Conservation (phyloP, 257 asterid genomes). For the Dorcoceras hygrometricum region DNA sequence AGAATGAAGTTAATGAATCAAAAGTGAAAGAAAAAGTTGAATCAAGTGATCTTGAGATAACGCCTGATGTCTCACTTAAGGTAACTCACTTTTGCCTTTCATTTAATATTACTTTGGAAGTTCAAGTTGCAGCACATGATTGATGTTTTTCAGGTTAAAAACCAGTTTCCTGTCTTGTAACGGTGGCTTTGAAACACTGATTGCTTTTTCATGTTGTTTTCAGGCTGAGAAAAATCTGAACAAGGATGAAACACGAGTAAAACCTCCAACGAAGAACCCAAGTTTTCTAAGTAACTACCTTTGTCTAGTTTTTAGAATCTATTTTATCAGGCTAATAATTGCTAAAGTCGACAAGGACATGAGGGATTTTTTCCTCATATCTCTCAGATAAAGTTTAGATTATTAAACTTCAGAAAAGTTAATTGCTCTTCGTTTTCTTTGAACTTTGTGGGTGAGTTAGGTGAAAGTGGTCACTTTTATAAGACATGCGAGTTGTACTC, state of each 20-base stretch:
- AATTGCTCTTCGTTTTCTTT: background rate
- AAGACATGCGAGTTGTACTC: background rate
- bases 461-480: background rate
- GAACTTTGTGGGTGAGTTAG: conserved; percentile 1
- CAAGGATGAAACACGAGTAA: conserved; percentile 33
- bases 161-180: background rate
- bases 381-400: background rate
- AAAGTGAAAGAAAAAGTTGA: conserved; percentile 34
- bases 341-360: background rate
- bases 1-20: conserved; percentile 35
- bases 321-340: conserved; percentile 46
- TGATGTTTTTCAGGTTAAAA: background rate
- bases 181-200: conserved; percentile 6
- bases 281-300: conserved; percentile 23
- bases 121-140: background rate
- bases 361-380: background rate
- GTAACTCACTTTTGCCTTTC: conserved; percentile 32
- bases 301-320: conserved; percentile 31
- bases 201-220: conserved; percentile 20
- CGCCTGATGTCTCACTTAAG: conserved; percentile 41
- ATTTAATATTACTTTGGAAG: background rate
- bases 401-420: background rate
- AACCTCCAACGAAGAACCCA: conserved; percentile 29
- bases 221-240: conserved; percentile 42
- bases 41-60: conserved; percentile 28